These are phyloP conservation scores for Puccinellia tenuiflora DNA, from an alignment of 176 grass and related monocot species.

Conservation along the genomic window DNA sequence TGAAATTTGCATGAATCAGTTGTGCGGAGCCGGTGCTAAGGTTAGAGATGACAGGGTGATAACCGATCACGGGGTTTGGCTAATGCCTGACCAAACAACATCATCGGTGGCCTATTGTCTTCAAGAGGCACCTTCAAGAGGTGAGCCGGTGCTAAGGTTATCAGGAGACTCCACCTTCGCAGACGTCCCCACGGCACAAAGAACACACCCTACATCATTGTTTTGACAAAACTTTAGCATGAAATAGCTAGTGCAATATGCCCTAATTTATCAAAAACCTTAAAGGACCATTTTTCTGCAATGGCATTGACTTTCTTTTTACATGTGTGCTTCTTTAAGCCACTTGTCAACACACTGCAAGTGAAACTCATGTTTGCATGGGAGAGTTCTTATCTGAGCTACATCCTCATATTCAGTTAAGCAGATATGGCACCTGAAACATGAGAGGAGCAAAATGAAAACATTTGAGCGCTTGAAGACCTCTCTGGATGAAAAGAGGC, in stretches of 20 bases:
- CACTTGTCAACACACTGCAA: slow-evolving; percentile 31
- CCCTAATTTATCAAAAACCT: no score
- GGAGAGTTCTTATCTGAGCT: slow-evolving; percentile 74
- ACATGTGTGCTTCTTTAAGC: slow-evolving; percentile 81
- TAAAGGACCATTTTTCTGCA: no score
- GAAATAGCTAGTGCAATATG: no score
- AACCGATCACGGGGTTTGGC: no score
- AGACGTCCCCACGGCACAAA: no score
- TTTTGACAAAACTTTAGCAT: no score
- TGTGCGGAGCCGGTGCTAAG: neutral
- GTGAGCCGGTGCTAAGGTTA: no score
- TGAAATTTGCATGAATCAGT: neutral
- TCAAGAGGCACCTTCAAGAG: no score
- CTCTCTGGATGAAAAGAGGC: neutral
- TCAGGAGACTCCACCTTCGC: no score
- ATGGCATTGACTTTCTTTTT: no score
- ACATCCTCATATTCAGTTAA: slow-evolving; percentile 76
- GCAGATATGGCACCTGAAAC: slow-evolving; percentile 35
- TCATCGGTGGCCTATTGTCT: neutral
- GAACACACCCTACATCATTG: no score
- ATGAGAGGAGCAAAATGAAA: neutral
- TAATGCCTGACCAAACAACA: slow-evolving; percentile 7
- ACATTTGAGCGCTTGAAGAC: neutral
- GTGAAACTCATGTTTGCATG: slow-evolving; percentile 68
- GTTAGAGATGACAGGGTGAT: neutral